phyloP scores from a whole-genome alignment of 2,329 filamentous ascomycete genomes.

The Ophiostoma quercus region DNA sequence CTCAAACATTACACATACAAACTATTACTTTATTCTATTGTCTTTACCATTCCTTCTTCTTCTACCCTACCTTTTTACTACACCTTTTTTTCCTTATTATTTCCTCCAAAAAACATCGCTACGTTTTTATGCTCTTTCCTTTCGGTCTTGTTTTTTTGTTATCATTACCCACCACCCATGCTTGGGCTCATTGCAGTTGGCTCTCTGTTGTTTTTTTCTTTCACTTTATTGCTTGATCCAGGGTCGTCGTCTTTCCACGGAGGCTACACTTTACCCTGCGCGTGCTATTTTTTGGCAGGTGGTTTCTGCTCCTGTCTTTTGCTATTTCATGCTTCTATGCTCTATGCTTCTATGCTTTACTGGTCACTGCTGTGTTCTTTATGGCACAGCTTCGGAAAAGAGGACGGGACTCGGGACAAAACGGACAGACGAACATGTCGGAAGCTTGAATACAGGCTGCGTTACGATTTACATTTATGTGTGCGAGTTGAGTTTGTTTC shows the following conservation, averaged over 20 bases:
- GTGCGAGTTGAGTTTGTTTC: background rate
- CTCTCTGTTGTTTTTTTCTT: background rate
- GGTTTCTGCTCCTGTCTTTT: background rate
- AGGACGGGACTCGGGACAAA: background rate
- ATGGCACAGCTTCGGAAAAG: background rate
- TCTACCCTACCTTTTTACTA: background rate
- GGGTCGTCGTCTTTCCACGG: background rate
- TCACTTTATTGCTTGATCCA: background rate
- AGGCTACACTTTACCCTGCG: background rate
- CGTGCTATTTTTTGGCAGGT: background rate
- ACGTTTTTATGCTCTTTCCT: constrained; percentile 7
- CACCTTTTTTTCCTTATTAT: background rate
- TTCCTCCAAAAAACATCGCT: constrained; percentile 12
- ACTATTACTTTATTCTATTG: constrained; percentile 11
- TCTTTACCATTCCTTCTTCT: background rate
- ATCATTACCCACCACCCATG: background rate
- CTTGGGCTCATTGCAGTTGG: background rate
- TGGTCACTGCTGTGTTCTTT: background rate
- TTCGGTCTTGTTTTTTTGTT: background rate
- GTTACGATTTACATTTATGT: background rate
- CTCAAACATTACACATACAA: constrained; percentile 14
- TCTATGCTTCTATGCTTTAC: background rate
- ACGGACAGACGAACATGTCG: background rate
- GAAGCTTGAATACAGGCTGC: background rate
- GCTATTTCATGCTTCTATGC: background rate